phyloP scores from a whole-genome alignment of 1,284 basidiomycete species.

The Trichosporon sp. region DNA sequence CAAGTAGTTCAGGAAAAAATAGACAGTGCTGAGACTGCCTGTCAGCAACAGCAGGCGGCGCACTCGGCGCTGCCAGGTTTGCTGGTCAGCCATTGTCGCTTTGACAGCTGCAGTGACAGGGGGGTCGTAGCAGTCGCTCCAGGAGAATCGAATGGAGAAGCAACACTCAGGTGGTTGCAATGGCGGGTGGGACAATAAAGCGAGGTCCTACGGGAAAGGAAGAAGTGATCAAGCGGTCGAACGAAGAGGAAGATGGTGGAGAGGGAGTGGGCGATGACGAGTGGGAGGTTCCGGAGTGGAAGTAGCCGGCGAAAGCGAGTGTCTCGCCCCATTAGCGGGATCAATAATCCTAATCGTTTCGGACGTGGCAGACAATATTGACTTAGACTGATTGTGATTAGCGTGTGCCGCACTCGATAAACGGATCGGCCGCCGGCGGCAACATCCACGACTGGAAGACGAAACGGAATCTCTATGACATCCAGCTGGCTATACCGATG shows the following conservation, averaged over 20 bases:
- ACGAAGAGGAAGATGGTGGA: not conserved
- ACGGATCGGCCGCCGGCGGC: no score
- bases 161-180: not conserved
- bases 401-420: no score
- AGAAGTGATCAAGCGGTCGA: not conserved
- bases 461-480: not conserved
- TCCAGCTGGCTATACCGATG: not conserved
- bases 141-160: not conserved
- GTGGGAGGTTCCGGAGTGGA: not conserved
- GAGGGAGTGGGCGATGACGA: conserved; percentile 19
- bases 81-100: conserved; percentile 14
- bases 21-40: conserved; percentile 46
- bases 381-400: no score
- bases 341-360: not conserved
- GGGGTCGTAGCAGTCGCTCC: not conserved
- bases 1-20: conserved; percentile 44
- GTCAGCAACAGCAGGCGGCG: conserved; percentile 41
- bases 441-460: no score
- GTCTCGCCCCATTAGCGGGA: not conserved
- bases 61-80: conserved; percentile 43
- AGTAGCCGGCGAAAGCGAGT: not conserved
- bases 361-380: no score
- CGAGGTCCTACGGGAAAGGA: not conserved
- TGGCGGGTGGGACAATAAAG: not conserved
- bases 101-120: not conserved